Evolutionary conservation across 306 rosid species (phyloP).

Genomic region (Corylus heterophylla): DNA sequence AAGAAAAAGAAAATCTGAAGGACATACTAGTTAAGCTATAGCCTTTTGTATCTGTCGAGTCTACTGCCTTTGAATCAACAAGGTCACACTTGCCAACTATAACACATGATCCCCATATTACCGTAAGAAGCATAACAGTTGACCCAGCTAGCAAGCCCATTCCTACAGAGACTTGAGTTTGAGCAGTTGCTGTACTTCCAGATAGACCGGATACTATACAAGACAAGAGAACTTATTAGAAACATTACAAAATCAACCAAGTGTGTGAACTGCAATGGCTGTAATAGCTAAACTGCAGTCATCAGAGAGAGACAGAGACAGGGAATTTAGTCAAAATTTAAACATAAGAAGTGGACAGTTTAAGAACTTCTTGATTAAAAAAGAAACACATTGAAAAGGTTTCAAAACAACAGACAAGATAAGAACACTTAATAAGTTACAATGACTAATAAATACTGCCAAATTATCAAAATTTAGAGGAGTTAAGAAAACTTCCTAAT

Average conservation of each 20-base stretch:
- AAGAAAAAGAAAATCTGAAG: neutral
- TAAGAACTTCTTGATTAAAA: neutral
- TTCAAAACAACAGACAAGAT: neutral
- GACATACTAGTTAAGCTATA: slow-evolving; percentile 43
- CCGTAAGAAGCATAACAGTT: slow-evolving; percentile 68
- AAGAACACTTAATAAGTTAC: neutral
- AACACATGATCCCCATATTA: slow-evolving; percentile 70
- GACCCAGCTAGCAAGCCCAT: slow-evolving; percentile 79
- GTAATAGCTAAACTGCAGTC: neutral
- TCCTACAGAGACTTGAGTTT: slow-evolving; percentile 73
- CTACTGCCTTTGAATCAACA: slow-evolving; percentile 30
- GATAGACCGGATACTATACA: slow-evolving; percentile 67
- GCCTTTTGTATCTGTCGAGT: slow-evolving; percentile 42
- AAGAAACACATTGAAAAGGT: neutral
- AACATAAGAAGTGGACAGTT: neutral
- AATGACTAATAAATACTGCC: neutral
- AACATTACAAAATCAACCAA: neutral
- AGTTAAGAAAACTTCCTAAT: neutral
- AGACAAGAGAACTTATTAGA: slow-evolving; percentile 3
- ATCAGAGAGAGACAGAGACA: too few relatives aligned
- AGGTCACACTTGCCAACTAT: slow-evolving; percentile 65
- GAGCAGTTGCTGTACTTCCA: slow-evolving; percentile 54
- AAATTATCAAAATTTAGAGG: neutral
- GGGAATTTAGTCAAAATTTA: neutral
- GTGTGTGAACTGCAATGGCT: neutral